phyloP scores from a whole-genome alignment of 2,329 filamentous ascomycete species.

The Cyanodermella asteris region DNA sequence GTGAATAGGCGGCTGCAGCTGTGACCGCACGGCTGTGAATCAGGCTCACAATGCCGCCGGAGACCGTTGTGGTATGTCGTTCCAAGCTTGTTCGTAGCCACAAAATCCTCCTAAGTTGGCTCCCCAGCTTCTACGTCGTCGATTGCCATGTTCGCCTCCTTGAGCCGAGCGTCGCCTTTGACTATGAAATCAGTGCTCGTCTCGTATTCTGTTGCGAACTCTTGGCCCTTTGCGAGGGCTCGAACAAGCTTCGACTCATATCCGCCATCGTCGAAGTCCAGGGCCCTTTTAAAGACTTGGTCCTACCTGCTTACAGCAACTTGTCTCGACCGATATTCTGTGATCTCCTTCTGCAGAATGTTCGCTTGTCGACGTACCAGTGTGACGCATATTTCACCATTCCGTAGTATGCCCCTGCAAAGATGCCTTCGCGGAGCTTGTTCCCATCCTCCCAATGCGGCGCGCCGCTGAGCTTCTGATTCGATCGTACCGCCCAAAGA shows the following conservation, averaged over 20 bases:
- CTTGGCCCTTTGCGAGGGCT: conserved; percentile 45
- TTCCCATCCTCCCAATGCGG: conserved; percentile 32
- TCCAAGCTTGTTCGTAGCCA: too few relatives aligned
- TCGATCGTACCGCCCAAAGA: conserved; percentile 33
- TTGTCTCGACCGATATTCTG: background rate
- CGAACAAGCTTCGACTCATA: conserved; percentile 58
- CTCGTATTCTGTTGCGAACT: conserved; percentile 12
- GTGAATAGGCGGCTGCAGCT: too few relatives aligned
- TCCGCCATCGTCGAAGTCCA: conserved; percentile 46
- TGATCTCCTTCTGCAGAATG: background rate
- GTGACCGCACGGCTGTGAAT: too few relatives aligned
- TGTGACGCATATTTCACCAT: conserved; percentile 39
- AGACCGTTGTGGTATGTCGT: too few relatives aligned
- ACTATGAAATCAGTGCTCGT: background rate
- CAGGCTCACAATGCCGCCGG: too few relatives aligned
- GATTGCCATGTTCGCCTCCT: too few relatives aligned
- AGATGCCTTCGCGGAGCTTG: conserved; percentile 46
- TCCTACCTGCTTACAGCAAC: conserved; percentile 14
- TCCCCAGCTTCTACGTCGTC: too few relatives aligned
- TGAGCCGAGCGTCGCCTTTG: background rate
- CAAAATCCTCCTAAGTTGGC: too few relatives aligned
- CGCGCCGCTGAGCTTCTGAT: conserved; percentile 34
- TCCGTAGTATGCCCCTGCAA: conserved; percentile 39
- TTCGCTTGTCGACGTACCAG: conserved; percentile 22
- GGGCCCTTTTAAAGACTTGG: conserved; percentile 23